A percentile compares a stretch with the other conserved stretches of the same genome.
Conservation (phyloP, 1,284 basidiomycete genomes). For the Xerocomus minutiporus region DNA sequence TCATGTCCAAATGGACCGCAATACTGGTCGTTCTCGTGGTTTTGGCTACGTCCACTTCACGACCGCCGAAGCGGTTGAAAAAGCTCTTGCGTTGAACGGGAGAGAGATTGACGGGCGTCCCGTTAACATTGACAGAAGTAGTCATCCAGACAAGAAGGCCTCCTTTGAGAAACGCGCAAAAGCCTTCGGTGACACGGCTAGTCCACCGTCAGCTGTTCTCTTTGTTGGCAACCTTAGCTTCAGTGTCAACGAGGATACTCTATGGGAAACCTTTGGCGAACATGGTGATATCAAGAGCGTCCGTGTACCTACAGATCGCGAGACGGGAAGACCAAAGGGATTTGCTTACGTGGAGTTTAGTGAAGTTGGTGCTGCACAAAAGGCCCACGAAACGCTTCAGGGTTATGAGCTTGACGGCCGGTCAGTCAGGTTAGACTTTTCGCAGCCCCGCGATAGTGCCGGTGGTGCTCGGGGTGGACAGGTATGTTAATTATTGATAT, state of each 20-base stretch:
- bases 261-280: slow-evolving; percentile 92
- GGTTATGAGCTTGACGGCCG: slow-evolving; percentile 85
- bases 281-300: slow-evolving; percentile 88
- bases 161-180: slow-evolving; percentile 69
- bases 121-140: slow-evolving; percentile 83
- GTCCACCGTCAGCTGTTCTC: slow-evolving; percentile 72
- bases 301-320: slow-evolving; percentile 89
- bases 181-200: slow-evolving; percentile 69
- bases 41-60: slow-evolving; percentile 97
- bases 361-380: slow-evolving; percentile 75
- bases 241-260: slow-evolving; percentile 72
- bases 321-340: slow-evolving; percentile 88
- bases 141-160: slow-evolving; percentile 52
- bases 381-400: slow-evolving; percentile 69
- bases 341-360: slow-evolving; percentile 97
- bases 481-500: slow-evolving; percentile 33
- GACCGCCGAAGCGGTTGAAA: slow-evolving; percentile 67
- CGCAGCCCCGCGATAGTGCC: slow-evolving; percentile 72
- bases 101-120: slow-evolving; percentile 90
- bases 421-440: slow-evolving; percentile 82
- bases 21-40: slow-evolving; percentile 82
- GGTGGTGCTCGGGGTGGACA: slow-evolving; percentile 49
- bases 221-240: slow-evolving; percentile 94
- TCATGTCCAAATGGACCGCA: slow-evolving; percentile 88
- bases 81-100: slow-evolving; percentile 73